These are phyloP conservation scores for Venturia pyrina DNA, from an alignment of 2,329 filamentous ascomycete genomes.

Conservation along the genomic window DNA sequence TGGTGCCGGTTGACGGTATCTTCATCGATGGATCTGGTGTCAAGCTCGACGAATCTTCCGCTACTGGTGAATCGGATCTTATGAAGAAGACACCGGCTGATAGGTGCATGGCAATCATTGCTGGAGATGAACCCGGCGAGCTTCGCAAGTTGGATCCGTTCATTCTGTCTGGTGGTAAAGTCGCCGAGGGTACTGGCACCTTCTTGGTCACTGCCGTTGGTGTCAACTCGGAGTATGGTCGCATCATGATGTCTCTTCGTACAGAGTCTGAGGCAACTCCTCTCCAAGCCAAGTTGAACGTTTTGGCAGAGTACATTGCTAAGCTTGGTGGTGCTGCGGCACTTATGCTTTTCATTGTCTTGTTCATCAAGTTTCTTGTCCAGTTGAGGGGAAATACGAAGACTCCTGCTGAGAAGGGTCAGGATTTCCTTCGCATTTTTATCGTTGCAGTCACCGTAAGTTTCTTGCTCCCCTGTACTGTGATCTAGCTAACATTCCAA, in stretches of 20 bases:
- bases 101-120: constrained; percentile 47
- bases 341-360: constrained; percentile 69
- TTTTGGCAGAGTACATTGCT: constrained; percentile 67
- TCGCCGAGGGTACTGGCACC: constrained; percentile 64
- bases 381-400: constrained; percentile 40
- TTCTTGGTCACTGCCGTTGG: constrained; percentile 69
- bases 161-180: constrained; percentile 76
- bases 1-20: constrained; percentile 63
- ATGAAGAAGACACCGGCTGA: constrained; percentile 56
- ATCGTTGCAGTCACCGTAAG: constrained; percentile 51
- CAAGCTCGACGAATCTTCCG: constrained; percentile 64
- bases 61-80: constrained; percentile 65
- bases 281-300: constrained; percentile 66
- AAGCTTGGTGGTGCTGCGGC: constrained; percentile 68
- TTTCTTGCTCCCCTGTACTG: neutral
- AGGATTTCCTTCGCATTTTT: constrained; percentile 54
- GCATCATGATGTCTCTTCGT: constrained; percentile 67
- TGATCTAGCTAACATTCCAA: neutral
- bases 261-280: constrained; percentile 71
- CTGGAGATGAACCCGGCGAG: constrained; percentile 52
- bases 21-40: constrained; percentile 58
- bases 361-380: constrained; percentile 78
- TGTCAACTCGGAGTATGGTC: constrained; percentile 63
- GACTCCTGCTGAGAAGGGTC: constrained; percentile 49
- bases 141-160: constrained; percentile 67